Conservation (phyloP, 192 early-diverging fungal species). For the Backusella tuberculispora region DNA sequence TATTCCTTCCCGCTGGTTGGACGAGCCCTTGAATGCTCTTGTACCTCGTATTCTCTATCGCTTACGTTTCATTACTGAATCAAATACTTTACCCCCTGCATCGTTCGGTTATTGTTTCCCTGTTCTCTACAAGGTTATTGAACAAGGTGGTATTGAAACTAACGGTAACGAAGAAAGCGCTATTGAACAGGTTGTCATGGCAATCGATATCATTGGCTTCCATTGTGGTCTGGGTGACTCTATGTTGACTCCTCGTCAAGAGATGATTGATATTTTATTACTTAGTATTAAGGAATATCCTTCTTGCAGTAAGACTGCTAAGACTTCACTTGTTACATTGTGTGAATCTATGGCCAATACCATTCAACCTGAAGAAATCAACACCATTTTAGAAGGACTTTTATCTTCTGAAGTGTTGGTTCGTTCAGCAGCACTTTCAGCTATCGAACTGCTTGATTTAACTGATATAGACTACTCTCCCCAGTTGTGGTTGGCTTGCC, state of each 20-base stretch:
- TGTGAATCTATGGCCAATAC: constrained; percentile 54
- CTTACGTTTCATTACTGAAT: constrained; percentile 64
- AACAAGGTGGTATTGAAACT: constrained; percentile 63
- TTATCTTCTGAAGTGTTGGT: constrained; percentile 68
- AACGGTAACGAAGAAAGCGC: constrained; percentile 46
- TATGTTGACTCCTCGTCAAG: constrained; percentile 61
- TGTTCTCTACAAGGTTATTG: constrained; percentile 65
- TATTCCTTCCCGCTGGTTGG: constrained; percentile 52
- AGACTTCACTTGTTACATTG: constrained; percentile 48
- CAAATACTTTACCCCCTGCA: constrained; percentile 56
- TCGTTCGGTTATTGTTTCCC: constrained; percentile 72
- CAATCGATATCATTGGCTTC: constrained; percentile 64
- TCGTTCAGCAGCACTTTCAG: constrained; percentile 65
- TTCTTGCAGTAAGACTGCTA: constrained; percentile 59
- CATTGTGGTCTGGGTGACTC: constrained; percentile 58
- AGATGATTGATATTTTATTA: constrained; percentile 65
- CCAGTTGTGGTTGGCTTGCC: constrained; percentile 71
- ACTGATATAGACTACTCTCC: constrained; percentile 63
- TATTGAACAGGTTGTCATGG: constrained; percentile 70
- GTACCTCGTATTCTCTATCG: constrained; percentile 69
- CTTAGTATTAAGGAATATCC: constrained; percentile 66
- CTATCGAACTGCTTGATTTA: constrained; percentile 60
- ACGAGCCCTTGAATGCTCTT: constrained; percentile 52
- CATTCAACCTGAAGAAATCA: constrained; percentile 53
- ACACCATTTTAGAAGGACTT: constrained; percentile 64